Base-by-base conservation (phyloP, 1,284 basidiomycete species). In the Austroboletus novae-zelandiae region DNA sequence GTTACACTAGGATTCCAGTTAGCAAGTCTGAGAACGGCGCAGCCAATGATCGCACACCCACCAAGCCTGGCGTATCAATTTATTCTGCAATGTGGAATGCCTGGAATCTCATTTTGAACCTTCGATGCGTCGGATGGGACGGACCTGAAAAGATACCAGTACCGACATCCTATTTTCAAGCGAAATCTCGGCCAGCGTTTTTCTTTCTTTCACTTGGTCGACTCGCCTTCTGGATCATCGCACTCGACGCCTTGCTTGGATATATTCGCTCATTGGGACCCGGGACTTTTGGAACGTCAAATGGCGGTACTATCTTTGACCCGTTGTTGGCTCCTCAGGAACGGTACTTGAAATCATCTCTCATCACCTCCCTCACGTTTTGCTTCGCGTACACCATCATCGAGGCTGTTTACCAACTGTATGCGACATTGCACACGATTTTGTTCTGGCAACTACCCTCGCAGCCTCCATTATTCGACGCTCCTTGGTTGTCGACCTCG, bases 301-400 rank as follows among this genome's bases (percentile, higher is more conserved):
- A 51, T n/a, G 65, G 66, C 1, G 75, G 74, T 9, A 73, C 76
- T 25, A 80, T 86, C 48, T 83, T 79, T 57, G 75, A 82, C 57
- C 40, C 64, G 13, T 63, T 69, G 13, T 60, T 80, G 1, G 63
- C 76, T 17, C 71, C 69, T 1, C 25, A 68, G 7, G 54, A 60
- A 25, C 76, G 77, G 30, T 79, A 80, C 58, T 42, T 70, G 25
- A 75, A 71, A 37, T 74, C 79, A 4, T 68, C 68, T 4, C 25
- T 66, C 27, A 63, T 84, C 36, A 71, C 73, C 6, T 44, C 75
- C 35, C 58, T 76, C 27, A 59, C 69, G 1, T 79, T 77, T 2
- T 47, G 73, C 15, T 56, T 66, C 9, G 61, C 78, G 29, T 80
- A 76, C 59, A 54, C 60, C 7, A 61, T 70, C 34, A 70, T 86